These are phyloP conservation scores for Chrysoporthe cubensis DNA, from an alignment of 2,329 filamentous ascomycete species.

Conservation along the genomic window DNA sequence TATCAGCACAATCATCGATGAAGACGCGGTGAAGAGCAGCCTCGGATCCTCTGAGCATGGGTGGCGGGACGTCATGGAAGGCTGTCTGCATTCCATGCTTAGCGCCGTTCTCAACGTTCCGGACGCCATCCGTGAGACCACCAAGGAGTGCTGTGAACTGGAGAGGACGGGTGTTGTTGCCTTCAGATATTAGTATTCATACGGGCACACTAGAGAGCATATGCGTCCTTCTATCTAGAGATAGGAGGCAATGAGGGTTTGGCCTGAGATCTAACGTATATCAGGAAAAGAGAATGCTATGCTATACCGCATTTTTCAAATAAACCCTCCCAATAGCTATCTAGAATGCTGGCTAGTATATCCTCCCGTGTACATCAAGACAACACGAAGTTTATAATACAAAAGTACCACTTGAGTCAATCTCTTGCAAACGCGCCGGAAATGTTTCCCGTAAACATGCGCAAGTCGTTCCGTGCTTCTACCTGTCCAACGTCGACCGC, in stretches of 20 bases:
- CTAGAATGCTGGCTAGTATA: too few species aligned
- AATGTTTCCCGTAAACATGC: not conserved
- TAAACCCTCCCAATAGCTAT: too few species aligned
- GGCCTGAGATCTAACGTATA: too few species aligned
- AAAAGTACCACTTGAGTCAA: not conserved
- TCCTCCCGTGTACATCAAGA: not conserved
- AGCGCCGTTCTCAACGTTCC: conserved; percentile 26
- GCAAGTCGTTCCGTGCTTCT: not conserved
- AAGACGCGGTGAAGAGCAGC: conserved; percentile 17
- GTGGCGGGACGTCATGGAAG: conserved; percentile 26
- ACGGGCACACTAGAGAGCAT: too few species aligned
- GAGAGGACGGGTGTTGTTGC: conserved; percentile 29
- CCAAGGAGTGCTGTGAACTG: conserved; percentile 28
- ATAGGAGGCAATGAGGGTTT: too few species aligned
- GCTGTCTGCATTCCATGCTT: conserved; percentile 26
- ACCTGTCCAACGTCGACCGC: not conserved
- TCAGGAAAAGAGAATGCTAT: too few species aligned
- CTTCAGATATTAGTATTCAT: conserved; percentile 28
- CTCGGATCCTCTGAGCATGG: conserved; percentile 4
- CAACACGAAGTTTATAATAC: not conserved
- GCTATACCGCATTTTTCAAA: too few species aligned
- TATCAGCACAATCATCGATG: conserved; percentile 28
- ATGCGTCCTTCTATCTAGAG: too few species aligned
- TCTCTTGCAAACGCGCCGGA: not conserved
- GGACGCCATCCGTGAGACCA: conserved; percentile 27